phyloP scores from a whole-genome alignment of 129 eudicot species.

The Arctium minus region DNA sequence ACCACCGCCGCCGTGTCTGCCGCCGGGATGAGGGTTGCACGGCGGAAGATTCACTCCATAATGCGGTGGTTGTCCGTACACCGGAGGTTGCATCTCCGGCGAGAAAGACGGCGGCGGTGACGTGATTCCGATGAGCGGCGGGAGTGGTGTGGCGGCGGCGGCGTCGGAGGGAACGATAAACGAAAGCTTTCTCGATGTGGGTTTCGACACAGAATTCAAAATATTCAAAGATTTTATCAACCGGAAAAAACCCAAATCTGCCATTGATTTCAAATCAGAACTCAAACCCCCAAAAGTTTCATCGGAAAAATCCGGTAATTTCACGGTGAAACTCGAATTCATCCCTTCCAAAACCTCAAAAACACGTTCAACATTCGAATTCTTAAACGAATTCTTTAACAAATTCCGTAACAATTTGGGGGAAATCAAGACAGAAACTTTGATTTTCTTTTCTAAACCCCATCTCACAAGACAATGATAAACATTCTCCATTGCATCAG shows the following conservation, averaged over 20 bases:
- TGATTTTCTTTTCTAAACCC: slow-evolving; percentile 71
- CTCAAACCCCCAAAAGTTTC: slow-evolving; percentile 9
- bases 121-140: slow-evolving; percentile 50
- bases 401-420: slow-evolving; percentile 33
- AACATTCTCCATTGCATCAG: slow-evolving; percentile 53
- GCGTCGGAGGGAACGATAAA: slow-evolving; percentile 28
- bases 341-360: slow-evolving; percentile 42
- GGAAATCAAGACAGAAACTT: slow-evolving; percentile 53
- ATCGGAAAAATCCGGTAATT: slow-evolving; percentile 20
- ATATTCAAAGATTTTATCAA: slow-evolving; percentile 16
- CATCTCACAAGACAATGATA: slow-evolving; percentile 76
- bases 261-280: slow-evolving; percentile 36
- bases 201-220: slow-evolving; percentile 15
- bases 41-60: slow-evolving; percentile 58
- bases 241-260: slow-evolving; percentile 32
- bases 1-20: background rate
- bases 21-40: slow-evolving; percentile 29
- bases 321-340: slow-evolving; percentile 48
- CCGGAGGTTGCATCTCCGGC: slow-evolving; percentile 39
- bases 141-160: slow-evolving; percentile 51
- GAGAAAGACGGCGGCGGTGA: slow-evolving; percentile 31
- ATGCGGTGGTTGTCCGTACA: slow-evolving; percentile 30
- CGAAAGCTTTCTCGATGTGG: slow-evolving; percentile 56
- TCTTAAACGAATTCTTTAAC: too few relatives aligned
- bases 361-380: slow-evolving; percentile 36